phyloP scores from a whole-genome alignment of 73 alveolate species.

The Paramecium primaurelia region DNA sequence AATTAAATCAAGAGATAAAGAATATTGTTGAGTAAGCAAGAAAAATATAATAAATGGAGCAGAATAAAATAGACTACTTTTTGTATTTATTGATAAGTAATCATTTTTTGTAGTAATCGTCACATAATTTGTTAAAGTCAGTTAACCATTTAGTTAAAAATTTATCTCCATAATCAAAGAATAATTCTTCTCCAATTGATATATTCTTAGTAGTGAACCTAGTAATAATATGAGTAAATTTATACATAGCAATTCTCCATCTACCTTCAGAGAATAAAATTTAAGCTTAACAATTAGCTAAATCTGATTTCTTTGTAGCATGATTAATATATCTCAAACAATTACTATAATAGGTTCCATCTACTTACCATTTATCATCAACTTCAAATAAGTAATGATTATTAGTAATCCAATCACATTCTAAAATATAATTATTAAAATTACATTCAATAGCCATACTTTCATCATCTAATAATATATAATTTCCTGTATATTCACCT shows the following conservation, averaged over 20 bases:
- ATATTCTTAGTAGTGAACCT: not conserved
- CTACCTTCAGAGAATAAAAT: not conserved
- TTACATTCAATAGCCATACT: not conserved
- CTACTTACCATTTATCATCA: constrained; percentile 9
- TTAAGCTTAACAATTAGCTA: not conserved
- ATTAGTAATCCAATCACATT: constrained; percentile 6
- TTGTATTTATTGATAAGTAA: not conserved
- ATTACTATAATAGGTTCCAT: not conserved
- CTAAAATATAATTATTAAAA: not conserved
- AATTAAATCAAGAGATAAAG: not conserved
- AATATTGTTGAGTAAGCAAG: not conserved
- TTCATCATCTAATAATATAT: not conserved
- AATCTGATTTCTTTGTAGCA: not conserved
- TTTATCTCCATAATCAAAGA: constrained; percentile 1
- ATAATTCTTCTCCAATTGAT: not conserved
- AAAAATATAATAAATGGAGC: constrained; percentile 18
- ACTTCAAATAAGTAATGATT: not conserved
- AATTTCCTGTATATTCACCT: not conserved
- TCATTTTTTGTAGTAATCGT: not conserved
- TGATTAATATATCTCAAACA: not conserved
- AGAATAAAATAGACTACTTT: not conserved
- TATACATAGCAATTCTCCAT: not conserved
- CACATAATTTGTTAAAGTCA: not conserved
- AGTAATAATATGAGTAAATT: not conserved
- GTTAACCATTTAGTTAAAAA: not conserved